A percentile compares a stretch with the other conserved stretches of the same genome.
Evolutionary conservation across 208 protist genomes (phyloP).

Genomic region (Leishmania aethiopica): DNA sequence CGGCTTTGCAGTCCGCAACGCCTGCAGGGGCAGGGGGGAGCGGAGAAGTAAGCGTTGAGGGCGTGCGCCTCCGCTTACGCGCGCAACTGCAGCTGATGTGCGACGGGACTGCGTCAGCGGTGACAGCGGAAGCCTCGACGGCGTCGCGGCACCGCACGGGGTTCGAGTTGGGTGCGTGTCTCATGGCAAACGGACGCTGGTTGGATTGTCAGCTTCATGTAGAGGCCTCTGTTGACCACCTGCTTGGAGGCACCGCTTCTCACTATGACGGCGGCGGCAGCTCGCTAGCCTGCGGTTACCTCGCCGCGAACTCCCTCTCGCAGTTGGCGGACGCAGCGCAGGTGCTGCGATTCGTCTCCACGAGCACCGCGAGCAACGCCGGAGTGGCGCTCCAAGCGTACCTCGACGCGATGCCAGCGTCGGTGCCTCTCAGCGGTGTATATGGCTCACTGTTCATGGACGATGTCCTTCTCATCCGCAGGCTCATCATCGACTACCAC

Average conservation of each 20-base stretch:
- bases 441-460: slow-evolving; percentile 7
- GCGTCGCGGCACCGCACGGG: background rate
- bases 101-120: background rate
- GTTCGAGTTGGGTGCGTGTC: slow-evolving; percentile 5
- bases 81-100: slow-evolving; percentile 7
- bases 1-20: background rate
- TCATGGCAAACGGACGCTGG: slow-evolving; percentile 9
- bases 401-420: slow-evolving; percentile 1
- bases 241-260: background rate
- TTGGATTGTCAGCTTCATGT: slow-evolving; percentile 5
- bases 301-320: slow-evolving; percentile 2
- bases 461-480: slow-evolving; percentile 5
- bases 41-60: slow-evolving; percentile 1
- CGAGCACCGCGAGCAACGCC: background rate
- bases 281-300: background rate
- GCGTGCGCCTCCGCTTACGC: slow-evolving; percentile 1
- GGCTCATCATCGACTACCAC: slow-evolving; percentile 6
- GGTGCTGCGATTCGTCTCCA: background rate
- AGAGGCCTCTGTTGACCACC: background rate
- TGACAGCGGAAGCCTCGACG: background rate
- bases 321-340: slow-evolving; percentile 11
- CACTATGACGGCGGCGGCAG: background rate
- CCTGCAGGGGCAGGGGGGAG: background rate
- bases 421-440: background rate
- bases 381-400: background rate